Base-by-base conservation (phyloP, 768 basidiomycete genomes). In the Suillus tomentosus region DNA sequence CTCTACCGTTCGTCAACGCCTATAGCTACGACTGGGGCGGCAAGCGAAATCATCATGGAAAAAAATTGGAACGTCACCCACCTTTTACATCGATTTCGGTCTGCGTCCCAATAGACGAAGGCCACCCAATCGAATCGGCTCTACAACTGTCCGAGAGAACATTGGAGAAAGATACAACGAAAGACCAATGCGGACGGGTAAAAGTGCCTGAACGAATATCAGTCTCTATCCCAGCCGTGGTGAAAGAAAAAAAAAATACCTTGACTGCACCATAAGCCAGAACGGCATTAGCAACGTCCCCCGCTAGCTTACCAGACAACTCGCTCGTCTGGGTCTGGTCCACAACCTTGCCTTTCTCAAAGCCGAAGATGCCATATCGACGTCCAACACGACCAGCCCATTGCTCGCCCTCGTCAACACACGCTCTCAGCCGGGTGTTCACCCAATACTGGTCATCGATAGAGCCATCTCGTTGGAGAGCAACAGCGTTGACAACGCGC, bases 21-120 rank as follows among this genome's bases (percentile, higher is more conserved):
- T 27, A 61, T 66, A 73, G 82, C 84, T 88, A 87, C 79, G 87
- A 87, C 87, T 89, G 87, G 87, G 87, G 87, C 87, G 87, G 86
- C 87, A 87, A 82, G 74, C 73, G 83, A 82, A 83, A 79, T 86
- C 87, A 87, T 88, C 87, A 81, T 56, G 42, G 24, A 64, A 53
- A 27, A 64, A 51, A 27, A 65, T 13, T 56, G 64, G 67, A 64
- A 24, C 7, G 8, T 39, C 40, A 78, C 80, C 77, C 67, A 80
- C 81, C 31, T 14, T 15, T 13, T 62, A 45, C 27, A 34, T n/a
- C 19, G 9, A 59, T 6, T 24, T 48, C 6, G 15, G 5, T 39
- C 56, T 42, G 48, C 2, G 22, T 63, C 31, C 59, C 27, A 55
- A 77, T 3, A 47, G 36, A 27, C 66, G 68, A 31, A 69, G 34